Evolutionary conservation across 2,329 filamentous ascomycete genomes (phyloP).

Genomic region (Aureobasidium zeae): DNA sequence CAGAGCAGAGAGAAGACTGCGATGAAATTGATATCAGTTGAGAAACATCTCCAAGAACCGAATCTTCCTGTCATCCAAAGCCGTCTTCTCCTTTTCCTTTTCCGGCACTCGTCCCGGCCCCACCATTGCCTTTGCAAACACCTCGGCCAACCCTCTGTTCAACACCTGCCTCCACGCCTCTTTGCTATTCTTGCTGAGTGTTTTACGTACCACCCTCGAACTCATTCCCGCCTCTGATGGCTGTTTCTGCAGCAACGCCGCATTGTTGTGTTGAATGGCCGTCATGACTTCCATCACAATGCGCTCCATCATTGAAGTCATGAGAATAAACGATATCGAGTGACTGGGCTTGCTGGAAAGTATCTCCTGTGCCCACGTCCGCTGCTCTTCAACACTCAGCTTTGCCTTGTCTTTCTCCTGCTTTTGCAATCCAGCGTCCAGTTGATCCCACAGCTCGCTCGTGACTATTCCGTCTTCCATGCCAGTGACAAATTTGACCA

Average conservation of each 20-base stretch:
- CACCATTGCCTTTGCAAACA: constrained; percentile 58
- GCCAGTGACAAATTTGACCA: constrained; percentile 65
- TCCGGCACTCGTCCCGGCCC: constrained; percentile 35
- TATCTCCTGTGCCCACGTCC: constrained; percentile 60
- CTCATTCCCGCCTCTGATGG: constrained; percentile 17
- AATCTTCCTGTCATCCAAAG: constrained; percentile 54
- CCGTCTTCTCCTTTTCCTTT: constrained; percentile 51
- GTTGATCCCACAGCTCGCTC: constrained; percentile 56
- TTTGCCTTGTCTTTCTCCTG: constrained; percentile 38
- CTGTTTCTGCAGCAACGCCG: constrained; percentile 21
- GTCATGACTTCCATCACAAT: constrained; percentile 46
- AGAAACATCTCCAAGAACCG: constrained; percentile 64
- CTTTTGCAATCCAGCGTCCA: constrained; percentile 50
- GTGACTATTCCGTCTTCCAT: constrained; percentile 74
- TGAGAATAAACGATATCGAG: constrained; percentile 81
- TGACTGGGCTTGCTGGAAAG: constrained; percentile 64
- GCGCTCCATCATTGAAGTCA: constrained; percentile 64
- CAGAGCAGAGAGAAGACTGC: too few species aligned
- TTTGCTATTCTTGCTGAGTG: constrained; percentile 31
- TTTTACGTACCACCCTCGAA: constrained; percentile 20
- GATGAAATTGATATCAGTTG: too few species aligned
- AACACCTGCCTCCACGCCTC: constrained; percentile 48
- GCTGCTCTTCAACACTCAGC: constrained; percentile 44
- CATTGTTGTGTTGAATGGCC: constrained; percentile 15
- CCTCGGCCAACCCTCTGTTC: constrained; percentile 55